Evolutionary conservation across 192 early-diverging fungal genomes (phyloP), one percentile per base, ranked within the genome.

Genomic region (Coemansia sp.): DNA sequence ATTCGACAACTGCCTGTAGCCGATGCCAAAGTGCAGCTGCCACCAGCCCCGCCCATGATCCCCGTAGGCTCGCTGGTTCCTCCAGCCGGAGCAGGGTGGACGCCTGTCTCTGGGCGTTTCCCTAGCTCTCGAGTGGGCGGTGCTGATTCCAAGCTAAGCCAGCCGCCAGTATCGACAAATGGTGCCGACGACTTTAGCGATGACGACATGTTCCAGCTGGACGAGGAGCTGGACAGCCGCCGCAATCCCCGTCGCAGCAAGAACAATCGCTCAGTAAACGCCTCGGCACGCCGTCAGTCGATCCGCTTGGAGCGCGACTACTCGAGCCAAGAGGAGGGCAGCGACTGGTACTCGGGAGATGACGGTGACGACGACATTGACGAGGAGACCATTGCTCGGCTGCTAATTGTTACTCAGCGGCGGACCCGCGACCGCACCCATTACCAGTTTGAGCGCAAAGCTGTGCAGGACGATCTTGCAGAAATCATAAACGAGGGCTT

Each of bases 401-500:
- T 97, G 45, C 79, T 97, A 70, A 93, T 97, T 82, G 93, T 97
- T 54, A 96, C 94, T 21, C 90, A 90, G 72, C 76, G 81, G 57
- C 83, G 87, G 26, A 64, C 76, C 3, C 71, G 77, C 60, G 88
- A 87, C 64, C 82, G 83, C 59, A 79, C 83, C 12, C 86, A 91
- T 53, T 76, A 83, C 14, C 84, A 87, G 36, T 92, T 83, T 62
- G 90, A 92, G 56, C 87, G 91, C 66, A 82, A 84, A 62, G 76
- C 84, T 2, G 83, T 83, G 69, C 84, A 90, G 31, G 88, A 88
- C 39, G 92, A 94, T 36, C 82, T 94, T 59, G 80, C 85, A 23
- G 90, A 94, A 47, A 92, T 93, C 66, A 97, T 97, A 69, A 97
- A 88, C 71, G 94, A 97, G 66, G 94, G 93, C 2, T 80, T 97